Evolutionary conservation across 139 green algal genomes (phyloP), one percentile per base, ranked within the genome.

Genomic region (Chlorella sp.): DNA sequence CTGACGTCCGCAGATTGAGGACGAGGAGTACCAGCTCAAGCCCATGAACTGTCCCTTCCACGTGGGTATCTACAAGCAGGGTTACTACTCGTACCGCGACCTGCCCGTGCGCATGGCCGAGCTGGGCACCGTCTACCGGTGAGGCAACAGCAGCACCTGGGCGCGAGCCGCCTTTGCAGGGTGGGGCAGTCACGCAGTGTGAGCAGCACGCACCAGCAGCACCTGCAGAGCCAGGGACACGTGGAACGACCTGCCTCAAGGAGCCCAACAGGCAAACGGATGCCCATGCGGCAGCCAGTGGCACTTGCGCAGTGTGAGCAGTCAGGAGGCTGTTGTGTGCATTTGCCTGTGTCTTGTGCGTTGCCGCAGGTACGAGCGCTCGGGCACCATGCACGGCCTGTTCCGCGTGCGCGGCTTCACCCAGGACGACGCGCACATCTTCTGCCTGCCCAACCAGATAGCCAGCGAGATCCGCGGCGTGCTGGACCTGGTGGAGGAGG

Each of bases 11-110:
- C 70, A 95, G 74, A 83, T 97, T 22, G 94, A 98, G 81, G 81
- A 94, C 20, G 93, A 97, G 73, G 73, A 84, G 71, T 98, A 97
- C 85, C 94, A 98, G 88, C 84, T 99, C 22, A 88, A 89, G 62
- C 95, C 95, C 51, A 99, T 99, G 95, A 99, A 99, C 88, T 99
- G 95, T 85, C 95, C 95, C 50, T 98, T 97, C 84, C 95, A 99
- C 85, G 88, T 99, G 60, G 73, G 82, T 22, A 79, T 98, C 35
- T 99, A 97, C 87, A 97, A 97, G 75, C 80, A 86, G 26, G 77
- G 73, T 23, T 83, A 84, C 67, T 76, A 84, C 80, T 85, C 73
- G 63, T 92, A 92, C 79, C 80, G 91, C 31, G 90, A 98, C 71
- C 83, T 99, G 75, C 95, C 95, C 2, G 75, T 97, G 30, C 86